Evolutionary conservation across 1,139 yeast genomes (phyloP), one percentile per base, ranked within the genome.

Genomic region (Magnusiomyces clavatus): DNA sequence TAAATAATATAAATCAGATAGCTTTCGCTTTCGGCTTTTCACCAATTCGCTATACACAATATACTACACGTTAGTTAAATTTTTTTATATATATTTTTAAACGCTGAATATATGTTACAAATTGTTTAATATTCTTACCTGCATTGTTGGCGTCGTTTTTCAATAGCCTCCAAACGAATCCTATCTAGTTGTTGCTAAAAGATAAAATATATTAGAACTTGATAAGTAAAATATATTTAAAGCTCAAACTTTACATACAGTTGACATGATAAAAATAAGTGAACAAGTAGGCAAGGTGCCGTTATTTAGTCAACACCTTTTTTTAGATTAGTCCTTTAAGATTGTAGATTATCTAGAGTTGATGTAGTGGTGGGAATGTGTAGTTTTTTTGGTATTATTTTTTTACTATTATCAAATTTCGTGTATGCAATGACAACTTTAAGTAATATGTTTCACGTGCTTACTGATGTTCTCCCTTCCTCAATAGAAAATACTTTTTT

Each of bases 1-100:
- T 4, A 81, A 73, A 56, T 79, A 76, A 60, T 77, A 80, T 24
- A 81, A 65, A 61, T 80, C 83, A 1, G 81, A 71, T 37, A 81
- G 66, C 61, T 78, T 79, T 31, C 80, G 67, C 59, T 78, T 78
- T 49, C 85, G 68, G 48, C 66, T 64, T 51, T 68, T 65, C n/a
- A 73, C 62, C 37, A 74, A 60, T 36, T 68, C 69, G 45, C 69
- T 65, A 24, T 13, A 24, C 8, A 4, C 4, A 36, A 16, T 14
- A 24, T 31, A 43, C 31, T 11, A 24, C 8, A 8, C 8, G 38
- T 14, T 35, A 24, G 43, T 12, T 44, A 13, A n/a, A 46, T 14
- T 11, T 20, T 13, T 14, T n/a, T 16, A 24, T 45, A n/a, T n/a
- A n/a, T 37, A 38, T 24, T 41, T 5, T 41, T n/a, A 14, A 14